These are phyloP conservation scores for Debaryomyces maramus DNA, from an alignment of 805 yeast genomes.

Conservation along the genomic window DNA sequence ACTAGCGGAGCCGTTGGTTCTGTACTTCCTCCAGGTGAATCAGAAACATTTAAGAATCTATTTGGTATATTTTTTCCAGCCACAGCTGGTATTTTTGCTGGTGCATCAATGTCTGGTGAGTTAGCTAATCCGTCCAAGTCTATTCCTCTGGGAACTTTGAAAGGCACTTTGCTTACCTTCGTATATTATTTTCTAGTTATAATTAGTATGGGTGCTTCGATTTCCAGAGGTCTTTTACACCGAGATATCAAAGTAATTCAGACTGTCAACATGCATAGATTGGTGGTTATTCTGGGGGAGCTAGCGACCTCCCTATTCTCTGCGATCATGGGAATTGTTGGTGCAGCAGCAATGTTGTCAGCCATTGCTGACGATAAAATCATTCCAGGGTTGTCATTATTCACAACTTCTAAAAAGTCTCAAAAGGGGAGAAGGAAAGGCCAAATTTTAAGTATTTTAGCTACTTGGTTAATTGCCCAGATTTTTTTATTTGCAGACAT, in stretches of 20 bases:
- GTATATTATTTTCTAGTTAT: constrained; percentile 77
- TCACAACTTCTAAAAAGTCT: constrained; percentile 45
- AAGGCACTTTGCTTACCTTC: constrained; percentile 80
- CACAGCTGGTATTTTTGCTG: constrained; percentile 97
- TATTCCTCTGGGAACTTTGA: constrained; percentile 91
- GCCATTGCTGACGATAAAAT: constrained; percentile 90
- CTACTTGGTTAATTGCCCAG: constrained; percentile 85
- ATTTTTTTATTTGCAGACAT: constrained; percentile 84
- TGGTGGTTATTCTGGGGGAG: constrained; percentile 82
- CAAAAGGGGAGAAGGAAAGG: constrained; percentile 46
- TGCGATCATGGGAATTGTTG: constrained; percentile 91
- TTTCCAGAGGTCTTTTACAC: constrained; percentile 76
- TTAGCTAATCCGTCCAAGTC: constrained; percentile 80
- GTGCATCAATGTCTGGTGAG: constrained; percentile 98
- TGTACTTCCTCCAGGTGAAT: constrained; percentile 43
- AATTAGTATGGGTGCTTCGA: constrained; percentile 71
- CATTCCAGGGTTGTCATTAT: constrained; percentile 71
- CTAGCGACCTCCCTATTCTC: constrained; percentile 88
- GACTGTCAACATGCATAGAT: constrained; percentile 67
- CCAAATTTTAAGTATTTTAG: constrained; percentile 63
- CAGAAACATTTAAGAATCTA: constrained; percentile 77
- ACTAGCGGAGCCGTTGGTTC: constrained; percentile 95
- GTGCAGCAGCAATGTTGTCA: constrained; percentile 87
- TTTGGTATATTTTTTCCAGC: constrained; percentile 98
- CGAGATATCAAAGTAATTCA: constrained; percentile 84